Conservation (phyloP, 2,329 filamentous ascomycete genomes). For the Penicillium griseofulvum region DNA sequence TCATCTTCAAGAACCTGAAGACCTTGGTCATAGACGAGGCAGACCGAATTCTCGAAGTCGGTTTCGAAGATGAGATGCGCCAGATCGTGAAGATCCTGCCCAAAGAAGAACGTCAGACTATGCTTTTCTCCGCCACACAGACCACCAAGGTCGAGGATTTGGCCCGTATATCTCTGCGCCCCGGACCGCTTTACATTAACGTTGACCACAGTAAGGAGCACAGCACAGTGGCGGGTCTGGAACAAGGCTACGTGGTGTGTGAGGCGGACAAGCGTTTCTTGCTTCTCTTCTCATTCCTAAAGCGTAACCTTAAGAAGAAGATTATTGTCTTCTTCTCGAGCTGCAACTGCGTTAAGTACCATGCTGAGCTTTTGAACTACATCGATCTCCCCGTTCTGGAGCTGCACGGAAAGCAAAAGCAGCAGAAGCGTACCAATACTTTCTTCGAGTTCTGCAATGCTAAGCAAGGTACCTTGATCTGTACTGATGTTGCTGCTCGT, state of each 20-base stretch:
- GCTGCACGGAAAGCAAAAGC: constrained; percentile 93
- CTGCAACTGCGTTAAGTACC: constrained; percentile 93
- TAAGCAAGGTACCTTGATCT: constrained; percentile 82
- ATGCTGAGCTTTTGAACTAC: constrained; percentile 93
- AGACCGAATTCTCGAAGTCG: constrained; percentile 92
- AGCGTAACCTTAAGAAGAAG: constrained; percentile 91
- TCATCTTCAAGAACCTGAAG: constrained; percentile 88
- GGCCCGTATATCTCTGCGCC: constrained; percentile 85
- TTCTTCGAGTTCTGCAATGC: constrained; percentile 96
- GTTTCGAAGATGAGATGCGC: constrained; percentile 98
- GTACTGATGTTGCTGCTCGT: constrained; percentile 92
- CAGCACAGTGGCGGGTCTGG: constrained; percentile 87
- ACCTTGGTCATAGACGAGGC: constrained; percentile 94
- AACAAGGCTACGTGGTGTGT: constrained; percentile 94
- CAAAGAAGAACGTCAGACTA: constrained; percentile 82
- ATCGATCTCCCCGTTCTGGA: constrained; percentile 88
- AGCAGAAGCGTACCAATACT: constrained; percentile 97
- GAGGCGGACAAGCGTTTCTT: constrained; percentile 92
- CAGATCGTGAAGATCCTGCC: constrained; percentile 94
- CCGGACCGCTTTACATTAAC: constrained; percentile 93
- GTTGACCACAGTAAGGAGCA: constrained; percentile 87
- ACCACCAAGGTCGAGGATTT: constrained; percentile 98
- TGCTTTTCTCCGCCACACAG: constrained; percentile 98
- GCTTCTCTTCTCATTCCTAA: constrained; percentile 89
- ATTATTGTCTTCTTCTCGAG: constrained; percentile 95